Conservation (phyloP, 176 grass and related monocot genomes). For the Carex parvula region DNA sequence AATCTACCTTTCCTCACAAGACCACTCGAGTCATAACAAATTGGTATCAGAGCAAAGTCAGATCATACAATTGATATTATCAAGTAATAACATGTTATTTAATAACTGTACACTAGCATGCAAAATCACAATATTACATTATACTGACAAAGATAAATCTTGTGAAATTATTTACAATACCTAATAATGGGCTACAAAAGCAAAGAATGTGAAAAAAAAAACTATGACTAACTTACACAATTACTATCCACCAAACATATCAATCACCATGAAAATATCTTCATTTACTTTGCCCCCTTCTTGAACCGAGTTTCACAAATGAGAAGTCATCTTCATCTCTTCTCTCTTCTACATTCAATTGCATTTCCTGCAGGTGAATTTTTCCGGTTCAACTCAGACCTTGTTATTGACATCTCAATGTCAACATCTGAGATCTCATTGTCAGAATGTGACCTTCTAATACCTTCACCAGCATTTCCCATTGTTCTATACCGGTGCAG, state of each 20-base stretch:
- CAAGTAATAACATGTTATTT: neutral
- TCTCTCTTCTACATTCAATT: constrained; percentile 25
- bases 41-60: too few species aligned
- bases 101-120: neutral
- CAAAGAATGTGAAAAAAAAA: neutral
- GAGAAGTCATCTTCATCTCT: constrained; percentile 45
- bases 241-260: neutral
- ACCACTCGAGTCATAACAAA: too few species aligned
- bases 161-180: neutral
- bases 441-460: constrained; percentile 41
- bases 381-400: constrained; percentile 34
- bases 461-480: constrained; percentile 27
- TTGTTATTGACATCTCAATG: constrained; percentile 23
- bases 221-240: neutral
- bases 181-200: neutral
- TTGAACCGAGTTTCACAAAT: constrained; percentile 34
- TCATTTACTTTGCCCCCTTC: constrained; percentile 31
- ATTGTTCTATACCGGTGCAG: constrained; percentile 59
- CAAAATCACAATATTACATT: constrained; percentile 9
- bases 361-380: constrained; percentile 16
- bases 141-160: neutral
- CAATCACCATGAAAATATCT: neutral
- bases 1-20: too few species aligned
- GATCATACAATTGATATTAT: neutral
- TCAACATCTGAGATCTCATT: constrained; percentile 47